These are phyloP conservation scores for Solanum sitiens DNA, from an alignment of 257 asterid genomes.

Conservation along the genomic window DNA sequence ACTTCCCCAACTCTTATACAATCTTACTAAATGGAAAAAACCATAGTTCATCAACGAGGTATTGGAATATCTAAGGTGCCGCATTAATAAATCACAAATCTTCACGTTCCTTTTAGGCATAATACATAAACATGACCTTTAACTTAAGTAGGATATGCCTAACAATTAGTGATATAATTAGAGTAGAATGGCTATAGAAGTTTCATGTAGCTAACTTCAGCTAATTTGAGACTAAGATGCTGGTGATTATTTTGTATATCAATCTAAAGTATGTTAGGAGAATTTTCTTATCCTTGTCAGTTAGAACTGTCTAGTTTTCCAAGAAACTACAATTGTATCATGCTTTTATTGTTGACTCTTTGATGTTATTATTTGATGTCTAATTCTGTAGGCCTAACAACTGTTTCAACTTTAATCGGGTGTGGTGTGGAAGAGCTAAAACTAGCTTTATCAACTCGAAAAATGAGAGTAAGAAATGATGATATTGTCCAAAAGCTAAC, in stretches of 20 bases:
- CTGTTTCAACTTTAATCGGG: constrained; percentile 67
- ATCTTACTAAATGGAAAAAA: not conserved
- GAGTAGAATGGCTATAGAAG: not conserved
- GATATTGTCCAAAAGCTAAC: constrained; percentile 76
- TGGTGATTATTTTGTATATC: not conserved
- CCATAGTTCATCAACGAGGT: not conserved
- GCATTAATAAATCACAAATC: not conserved
- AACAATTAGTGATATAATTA: not conserved
- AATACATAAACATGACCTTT: not conserved
- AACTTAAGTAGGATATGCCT: not conserved
- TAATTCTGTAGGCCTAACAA: constrained; percentile 52
- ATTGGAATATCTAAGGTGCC: not conserved
- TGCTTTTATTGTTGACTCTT: not conserved
- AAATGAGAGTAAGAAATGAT: constrained; percentile 83
- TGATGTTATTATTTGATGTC: not conserved
- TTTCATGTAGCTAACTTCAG: not conserved
- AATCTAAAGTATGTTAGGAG: not conserved
- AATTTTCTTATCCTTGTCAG: not conserved
- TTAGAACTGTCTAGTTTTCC: not conserved
- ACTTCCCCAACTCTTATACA: not conserved
- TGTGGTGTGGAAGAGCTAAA: constrained; percentile 62
- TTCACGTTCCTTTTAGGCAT: not conserved
- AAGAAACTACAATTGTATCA: not conserved
- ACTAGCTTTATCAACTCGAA: constrained; percentile 84
- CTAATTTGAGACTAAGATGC: not conserved